Conservation (phyloP, 768 basidiomycete species). For the Clavaria fumosa region DNA sequence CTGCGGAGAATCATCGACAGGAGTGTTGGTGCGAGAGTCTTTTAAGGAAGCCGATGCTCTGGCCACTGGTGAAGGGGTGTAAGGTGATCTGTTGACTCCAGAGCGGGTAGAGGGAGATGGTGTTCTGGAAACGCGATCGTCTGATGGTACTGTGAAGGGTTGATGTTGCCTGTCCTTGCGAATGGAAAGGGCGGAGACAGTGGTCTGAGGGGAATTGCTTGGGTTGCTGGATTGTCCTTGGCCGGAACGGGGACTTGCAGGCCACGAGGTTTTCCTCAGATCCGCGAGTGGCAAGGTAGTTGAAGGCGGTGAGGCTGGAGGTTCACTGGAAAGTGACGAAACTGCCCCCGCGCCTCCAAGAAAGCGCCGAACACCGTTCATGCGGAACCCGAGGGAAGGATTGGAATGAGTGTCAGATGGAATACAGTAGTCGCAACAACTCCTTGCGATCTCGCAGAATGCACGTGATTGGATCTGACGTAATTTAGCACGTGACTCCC, state of each 20-base stretch:
- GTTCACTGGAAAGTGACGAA: slow-evolving; percentile 9
- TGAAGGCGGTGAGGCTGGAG: too few relatives aligned
- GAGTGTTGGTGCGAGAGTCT: too few relatives aligned
- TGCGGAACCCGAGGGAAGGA: slow-evolving; percentile 17
- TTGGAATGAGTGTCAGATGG: too few relatives aligned
- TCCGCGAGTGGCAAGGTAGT: slow-evolving; percentile 17
- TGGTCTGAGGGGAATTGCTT: slow-evolving; percentile 21
- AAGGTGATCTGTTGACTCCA: too few relatives aligned
- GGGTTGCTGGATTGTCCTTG: slow-evolving; percentile 16
- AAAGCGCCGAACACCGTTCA: slow-evolving; percentile 64
- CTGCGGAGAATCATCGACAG: too few relatives aligned
- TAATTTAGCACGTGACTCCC: too few relatives aligned
- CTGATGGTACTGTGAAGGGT: slow-evolving; percentile 11
- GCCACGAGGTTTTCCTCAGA: slow-evolving; percentile 26
- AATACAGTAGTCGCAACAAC: too few relatives aligned
- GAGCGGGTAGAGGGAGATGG: slow-evolving; percentile 12
- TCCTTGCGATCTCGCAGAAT: too few relatives aligned
- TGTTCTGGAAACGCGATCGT: too few relatives aligned
- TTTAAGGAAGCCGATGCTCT: slow-evolving; percentile 29
- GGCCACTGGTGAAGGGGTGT: slow-evolving; percentile 15
- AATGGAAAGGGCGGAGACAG: slow-evolving; percentile 31
- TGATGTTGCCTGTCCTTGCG: slow-evolving; percentile 35
- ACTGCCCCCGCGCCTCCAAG: slow-evolving; percentile 26
- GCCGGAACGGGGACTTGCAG: slow-evolving; percentile 24
- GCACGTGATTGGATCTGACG: too few relatives aligned